These are phyloP conservation scores for Phytophthora kernoviae DNA, from an alignment of 352 stramenopile species.

Conservation along the genomic window DNA sequence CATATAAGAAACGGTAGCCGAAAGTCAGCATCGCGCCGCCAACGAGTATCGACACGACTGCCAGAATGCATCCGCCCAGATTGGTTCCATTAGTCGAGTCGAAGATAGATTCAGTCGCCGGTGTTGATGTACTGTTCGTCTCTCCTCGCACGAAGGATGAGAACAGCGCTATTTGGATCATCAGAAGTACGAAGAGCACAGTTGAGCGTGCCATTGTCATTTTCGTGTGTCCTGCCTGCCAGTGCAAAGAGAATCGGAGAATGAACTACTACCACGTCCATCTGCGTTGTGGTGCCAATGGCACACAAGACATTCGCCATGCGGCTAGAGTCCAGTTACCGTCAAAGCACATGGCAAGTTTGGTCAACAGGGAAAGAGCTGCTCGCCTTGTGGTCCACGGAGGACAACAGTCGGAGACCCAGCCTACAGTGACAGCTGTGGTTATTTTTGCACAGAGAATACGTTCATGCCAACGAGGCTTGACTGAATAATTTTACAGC, in stretches of 20 bases:
- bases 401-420: neutral
- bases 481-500: neutral
- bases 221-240: conserved; percentile 3
- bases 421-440: neutral
- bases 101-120: conserved; percentile 34
- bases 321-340: conserved; percentile 25
- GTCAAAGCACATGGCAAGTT: conserved; percentile 18
- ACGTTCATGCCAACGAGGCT: neutral
- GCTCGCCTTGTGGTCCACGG: neutral
- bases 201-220: conserved; percentile 28
- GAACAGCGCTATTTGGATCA: conserved; percentile 20
- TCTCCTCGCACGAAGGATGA: conserved; percentile 10
- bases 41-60: conserved; percentile 35
- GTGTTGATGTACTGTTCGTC: conserved; percentile 11
- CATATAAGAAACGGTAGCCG: conserved; percentile 40
- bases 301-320: conserved; percentile 12
- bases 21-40: conserved; percentile 32
- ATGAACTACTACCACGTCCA: conserved; percentile 6
- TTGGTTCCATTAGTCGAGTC: conserved; percentile 27
- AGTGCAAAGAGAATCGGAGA: conserved; percentile 17
- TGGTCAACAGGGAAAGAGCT: neutral
- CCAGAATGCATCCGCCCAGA: conserved; percentile 30
- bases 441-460: neutral
- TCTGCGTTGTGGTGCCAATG: neutral
- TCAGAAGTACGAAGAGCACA: conserved; percentile 12